Evolutionary conservation across 148 eudicot genomes (phyloP).

Genomic region (Agrostemma githago): DNA sequence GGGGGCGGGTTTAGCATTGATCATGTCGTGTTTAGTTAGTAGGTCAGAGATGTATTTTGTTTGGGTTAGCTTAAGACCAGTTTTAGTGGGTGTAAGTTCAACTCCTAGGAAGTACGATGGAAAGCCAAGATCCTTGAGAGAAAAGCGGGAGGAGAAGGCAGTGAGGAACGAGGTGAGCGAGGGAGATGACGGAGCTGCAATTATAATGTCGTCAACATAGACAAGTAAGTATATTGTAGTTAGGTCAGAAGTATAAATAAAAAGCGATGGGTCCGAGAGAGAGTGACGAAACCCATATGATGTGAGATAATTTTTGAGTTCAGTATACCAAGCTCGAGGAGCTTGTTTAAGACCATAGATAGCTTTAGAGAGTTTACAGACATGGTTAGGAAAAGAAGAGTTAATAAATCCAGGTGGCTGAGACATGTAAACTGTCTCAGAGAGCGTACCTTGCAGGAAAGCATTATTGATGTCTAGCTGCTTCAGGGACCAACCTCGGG

Average conservation of each 20-base stretch:
- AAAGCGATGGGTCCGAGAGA: neutral
- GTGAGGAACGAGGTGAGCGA: too few species aligned
- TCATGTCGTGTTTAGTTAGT: neutral
- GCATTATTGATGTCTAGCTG: constrained; percentile 4
- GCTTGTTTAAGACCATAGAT: constrained; percentile 3
- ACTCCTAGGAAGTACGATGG: neutral
- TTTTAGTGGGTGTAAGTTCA: neutral
- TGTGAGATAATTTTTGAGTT: neutral
- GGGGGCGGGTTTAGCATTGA: neutral
- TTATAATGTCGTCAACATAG: too few species aligned
- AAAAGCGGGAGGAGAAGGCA: too few species aligned
- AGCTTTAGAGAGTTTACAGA: neutral
- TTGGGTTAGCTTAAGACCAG: neutral
- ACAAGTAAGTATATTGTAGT: too few species aligned
- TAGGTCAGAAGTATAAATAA: neutral
- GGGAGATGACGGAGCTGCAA: too few species aligned
- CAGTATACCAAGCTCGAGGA: neutral
- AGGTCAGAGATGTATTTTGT: neutral
- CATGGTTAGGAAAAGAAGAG: neutral
- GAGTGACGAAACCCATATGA: neutral
- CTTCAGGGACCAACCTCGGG: neutral
- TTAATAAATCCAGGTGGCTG: constrained; percentile 8
- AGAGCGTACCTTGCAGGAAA: constrained; percentile 3
- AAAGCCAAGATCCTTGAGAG: neutral
- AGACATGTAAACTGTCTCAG: neutral